Percentiles rank a stretch among this genome's conserved stretches.
Evolutionary conservation across 2,329 filamentous ascomycete species (phyloP).

Genomic region (Penicillium crustosum): DNA sequence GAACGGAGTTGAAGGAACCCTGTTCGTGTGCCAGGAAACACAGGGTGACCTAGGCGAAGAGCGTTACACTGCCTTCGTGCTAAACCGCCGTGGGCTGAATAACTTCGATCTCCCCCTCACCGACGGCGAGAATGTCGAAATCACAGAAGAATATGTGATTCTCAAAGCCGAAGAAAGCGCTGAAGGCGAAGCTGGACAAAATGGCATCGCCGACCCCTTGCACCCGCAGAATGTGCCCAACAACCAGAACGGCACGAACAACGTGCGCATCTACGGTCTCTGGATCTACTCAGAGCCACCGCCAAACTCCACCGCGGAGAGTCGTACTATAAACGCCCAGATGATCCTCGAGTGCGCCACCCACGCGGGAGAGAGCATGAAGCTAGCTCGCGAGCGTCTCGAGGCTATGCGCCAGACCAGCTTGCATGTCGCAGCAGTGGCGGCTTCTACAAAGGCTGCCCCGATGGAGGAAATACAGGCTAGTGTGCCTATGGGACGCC

Average conservation of each 20-base stretch:
- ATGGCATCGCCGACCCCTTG: conserved; percentile 21
- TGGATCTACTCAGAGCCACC: conserved; percentile 64
- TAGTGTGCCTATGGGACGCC: conserved; percentile 53
- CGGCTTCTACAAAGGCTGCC: conserved; percentile 29
- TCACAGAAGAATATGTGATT: conserved; percentile 62
- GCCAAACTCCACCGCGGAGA: conserved; percentile 55
- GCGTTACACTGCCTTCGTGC: conserved; percentile 62
- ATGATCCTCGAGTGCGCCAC: conserved; percentile 57
- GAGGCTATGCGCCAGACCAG: conserved; percentile 37
- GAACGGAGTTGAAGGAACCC: conserved; percentile 76
- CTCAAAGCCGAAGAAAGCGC: conserved; percentile 48
- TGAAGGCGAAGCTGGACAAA: conserved; percentile 24
- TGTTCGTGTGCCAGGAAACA: conserved; percentile 76
- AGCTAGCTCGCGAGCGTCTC: conserved; percentile 43
- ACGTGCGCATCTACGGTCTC: conserved; percentile 55
- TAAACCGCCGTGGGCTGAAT: conserved; percentile 69
- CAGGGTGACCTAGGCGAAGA: conserved; percentile 48
- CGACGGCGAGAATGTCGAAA: conserved; percentile 61
- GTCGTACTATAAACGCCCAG: conserved; percentile 52
- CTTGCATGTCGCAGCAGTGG: conserved; percentile 34
- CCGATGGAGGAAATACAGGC: conserved; percentile 40
- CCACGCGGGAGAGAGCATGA: conserved; percentile 52
- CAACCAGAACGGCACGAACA: conserved; percentile 10
- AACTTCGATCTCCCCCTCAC: conserved; percentile 68
- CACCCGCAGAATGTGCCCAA: conserved; percentile 10